A percentile compares a stretch with the other conserved stretches of the same genome.
Conservation (phyloP, 495 filamentous ascomycete genomes). For the Aspergillus cristatus region DNA sequence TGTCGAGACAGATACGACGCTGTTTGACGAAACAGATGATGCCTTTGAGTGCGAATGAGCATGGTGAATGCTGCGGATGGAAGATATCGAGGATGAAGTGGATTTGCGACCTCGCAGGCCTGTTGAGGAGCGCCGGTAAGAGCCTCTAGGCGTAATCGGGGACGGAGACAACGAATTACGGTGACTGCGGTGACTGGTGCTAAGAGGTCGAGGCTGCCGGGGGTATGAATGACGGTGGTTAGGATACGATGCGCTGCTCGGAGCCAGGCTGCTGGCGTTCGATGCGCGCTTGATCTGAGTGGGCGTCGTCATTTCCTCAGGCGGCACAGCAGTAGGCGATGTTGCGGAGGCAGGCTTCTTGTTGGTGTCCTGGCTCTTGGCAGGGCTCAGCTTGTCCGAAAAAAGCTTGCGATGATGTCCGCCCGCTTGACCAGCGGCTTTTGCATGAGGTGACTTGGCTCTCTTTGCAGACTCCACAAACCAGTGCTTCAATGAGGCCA, state of each 20-base stretch:
- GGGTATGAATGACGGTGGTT: constrained; percentile 39
- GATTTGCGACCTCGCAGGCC: constrained; percentile 88
- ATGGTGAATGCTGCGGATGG: constrained; percentile 84
- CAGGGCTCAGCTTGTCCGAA: constrained; percentile 34
- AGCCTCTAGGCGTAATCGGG: constrained; percentile 79
- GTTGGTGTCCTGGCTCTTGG: constrained; percentile 29
- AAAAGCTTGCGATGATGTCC: constrained; percentile 30
- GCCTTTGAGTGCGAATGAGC: constrained; percentile 84
- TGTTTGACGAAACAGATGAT: constrained; percentile 82
- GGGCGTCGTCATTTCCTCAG: constrained; percentile 25
- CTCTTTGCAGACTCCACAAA: constrained; percentile 69
- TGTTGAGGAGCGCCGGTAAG: constrained; percentile 62
- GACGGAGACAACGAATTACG: constrained; percentile 83
- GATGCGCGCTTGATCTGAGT: constrained; percentile 38
- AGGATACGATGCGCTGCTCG: constrained; percentile 38
- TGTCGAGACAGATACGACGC: constrained; percentile 55
- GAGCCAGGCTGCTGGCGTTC: constrained; percentile 36
- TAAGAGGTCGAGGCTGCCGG: constrained; percentile 41
- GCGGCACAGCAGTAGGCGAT: constrained; percentile 14
- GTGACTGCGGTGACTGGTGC: constrained; percentile 47
- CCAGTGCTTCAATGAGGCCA: constrained; percentile 84
- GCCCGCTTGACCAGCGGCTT: constrained; percentile 17
- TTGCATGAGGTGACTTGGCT: constrained; percentile 53
- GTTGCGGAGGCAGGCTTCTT: constrained; percentile 17
- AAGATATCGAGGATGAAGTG: constrained; percentile 91